Base-by-base conservation (phyloP, 495 filamentous ascomycete genomes). In the Choiromyces venosus region DNA sequence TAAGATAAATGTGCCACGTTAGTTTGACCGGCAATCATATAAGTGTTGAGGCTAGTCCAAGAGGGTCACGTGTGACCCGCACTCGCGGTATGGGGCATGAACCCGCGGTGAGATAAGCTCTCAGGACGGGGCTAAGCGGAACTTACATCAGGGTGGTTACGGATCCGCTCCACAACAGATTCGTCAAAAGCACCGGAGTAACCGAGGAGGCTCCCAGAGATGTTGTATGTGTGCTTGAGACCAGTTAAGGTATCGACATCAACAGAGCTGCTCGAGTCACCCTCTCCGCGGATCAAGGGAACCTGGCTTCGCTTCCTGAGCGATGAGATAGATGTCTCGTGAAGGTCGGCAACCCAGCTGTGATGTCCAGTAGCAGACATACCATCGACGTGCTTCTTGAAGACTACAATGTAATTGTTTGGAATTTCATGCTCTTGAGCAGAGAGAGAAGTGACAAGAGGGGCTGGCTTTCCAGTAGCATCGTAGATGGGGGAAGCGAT, bases 121-220 rank as follows among this genome's bases (percentile, higher is more conserved):
- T 46, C 37, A 56, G 65, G 52, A 40, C 37, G 44, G 46, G 71
- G 52, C 35, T 65, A 69, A 64, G 71, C 42, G 61, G 67, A 44
- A 61, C 93, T 95, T 85, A 99, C 96, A 89, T 98, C 96, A 74
- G 96, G 94, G 82, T 98, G 94, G 79, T 89, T 90, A 80, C 96
- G 92, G 83, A 99, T 91, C 86, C 93, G 88, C 86, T 97, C 94
- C 78, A 99, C 94, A 73, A 91, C 88, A 67, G 89, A 87, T 76
- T 97, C 93, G 84, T 96, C 93, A 83, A 99, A 99, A 84, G 97
- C 91, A 74, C 96, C 96, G 46, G 94, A 89, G 84, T 99, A 99
- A 73, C 96, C 96, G 1, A 67, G 21, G 83, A 98, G 87, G 64
- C 87, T 86, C 69, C 89, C 90, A 79, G 90, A 91, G 72, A 98